These are phyloP conservation scores for Aristolochia contorta DNA, from an alignment of 164 flowering plant genomes.

Conservation along the genomic window DNA sequence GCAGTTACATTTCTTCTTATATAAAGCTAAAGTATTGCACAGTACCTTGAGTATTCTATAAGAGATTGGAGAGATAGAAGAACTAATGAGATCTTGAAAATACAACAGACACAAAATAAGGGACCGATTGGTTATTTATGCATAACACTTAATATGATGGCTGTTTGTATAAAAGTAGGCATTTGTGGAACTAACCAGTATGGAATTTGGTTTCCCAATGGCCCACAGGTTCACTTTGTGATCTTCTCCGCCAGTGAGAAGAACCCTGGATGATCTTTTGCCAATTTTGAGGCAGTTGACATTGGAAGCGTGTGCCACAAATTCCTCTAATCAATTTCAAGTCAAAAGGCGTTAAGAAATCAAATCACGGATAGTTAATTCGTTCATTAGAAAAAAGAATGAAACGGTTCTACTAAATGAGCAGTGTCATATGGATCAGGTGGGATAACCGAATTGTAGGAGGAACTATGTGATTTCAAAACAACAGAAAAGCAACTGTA, in stretches of 20 bases:
- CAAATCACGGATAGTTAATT: not conserved
- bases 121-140: too few species aligned
- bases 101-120: too few species aligned
- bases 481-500: not conserved
- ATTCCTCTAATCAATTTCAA: slow-evolving; percentile 56
- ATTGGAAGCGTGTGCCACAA: slow-evolving; percentile 80
- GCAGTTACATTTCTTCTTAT: too few species aligned
- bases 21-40: too few species aligned
- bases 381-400: not conserved
- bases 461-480: too few species aligned
- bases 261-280: slow-evolving; percentile 86
- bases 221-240: slow-evolving; percentile 98
- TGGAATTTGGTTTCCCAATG: slow-evolving; percentile 91
- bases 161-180: not conserved
- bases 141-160: too few species aligned
- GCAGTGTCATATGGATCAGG: too few species aligned
- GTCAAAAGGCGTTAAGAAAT: slow-evolving; percentile 20
- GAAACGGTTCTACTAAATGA: too few species aligned
- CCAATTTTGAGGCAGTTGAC: slow-evolving; percentile 97
- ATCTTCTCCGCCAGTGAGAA: slow-evolving; percentile 98
- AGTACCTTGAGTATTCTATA: too few species aligned
- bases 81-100: too few species aligned
- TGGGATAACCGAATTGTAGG: too few species aligned
- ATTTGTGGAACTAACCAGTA: slow-evolving; percentile 37
- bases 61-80: too few species aligned